Base-by-base conservation (phyloP, 495 filamentous ascomycete genomes). In the Aspergillus leporis region DNA sequence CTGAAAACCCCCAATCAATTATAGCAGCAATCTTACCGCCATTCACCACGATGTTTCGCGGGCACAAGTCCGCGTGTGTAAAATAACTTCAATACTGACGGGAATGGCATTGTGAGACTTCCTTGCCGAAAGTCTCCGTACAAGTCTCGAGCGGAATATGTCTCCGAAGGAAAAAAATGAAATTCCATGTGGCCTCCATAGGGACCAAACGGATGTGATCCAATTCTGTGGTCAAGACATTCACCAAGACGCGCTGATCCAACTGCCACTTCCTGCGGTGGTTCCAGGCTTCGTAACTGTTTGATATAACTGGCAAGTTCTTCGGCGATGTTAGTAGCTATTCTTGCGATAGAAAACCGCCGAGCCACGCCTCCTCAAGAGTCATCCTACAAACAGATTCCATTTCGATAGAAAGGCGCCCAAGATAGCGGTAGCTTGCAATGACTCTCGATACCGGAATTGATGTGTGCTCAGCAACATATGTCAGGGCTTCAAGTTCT, bases 1-100 rank as follows among this genome's bases (percentile, higher is more conserved):
- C 79, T n/a, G 72, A 61, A 32, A 66, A 64, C 64, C 78, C 72
- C 80, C 80, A 82, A 64, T 81, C 79, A 56, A 82, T 62, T 55
- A 84, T 74, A 21, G 72, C 75, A 53, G 64, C 56, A 21, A 73
- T 55, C 28, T 65, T 64, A 4, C 64, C 68, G 28, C 62, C 63
- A 5, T 66, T 32, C 0, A 73, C 65, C 38, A 76, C 59, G 38
- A 74, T 73, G 68, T 76, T 73, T 25, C 68, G 63, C 22, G 68
- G 73, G 18, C 57, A 59, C 7, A 74, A 34, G 61, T 73, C 70
- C 19, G 56, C 62, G 56, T 70, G 73, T 23, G 69, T 68, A 32
- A 72, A 70, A 16, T 52, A 55, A 18, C 31, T 61, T 31, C 51
- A 51, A 40, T 65, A 61, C 13, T n/a, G 19, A 32, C 62, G 54